Percentiles rank a stretch among this genome's conserved stretches.
These are phyloP conservation scores for Medakamo hakoo DNA, from an alignment of 139 green algal genomes.

Conservation along the genomic window DNA sequence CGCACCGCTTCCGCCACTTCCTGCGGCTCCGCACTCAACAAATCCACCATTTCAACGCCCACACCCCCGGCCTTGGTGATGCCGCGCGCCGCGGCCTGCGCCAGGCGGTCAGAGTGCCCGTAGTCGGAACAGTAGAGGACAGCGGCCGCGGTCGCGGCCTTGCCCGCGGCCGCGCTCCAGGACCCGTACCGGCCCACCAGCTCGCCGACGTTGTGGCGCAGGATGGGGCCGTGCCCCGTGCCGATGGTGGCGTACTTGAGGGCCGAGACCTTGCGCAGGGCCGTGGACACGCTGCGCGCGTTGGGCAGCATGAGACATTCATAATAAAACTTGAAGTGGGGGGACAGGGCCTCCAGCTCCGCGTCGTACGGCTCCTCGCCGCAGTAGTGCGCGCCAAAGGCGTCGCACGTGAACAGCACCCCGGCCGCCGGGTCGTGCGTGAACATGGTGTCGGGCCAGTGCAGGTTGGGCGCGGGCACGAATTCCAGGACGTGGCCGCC, in stretches of 20 bases:
- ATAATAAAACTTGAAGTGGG: slow-evolving; percentile 90
- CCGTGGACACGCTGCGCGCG: slow-evolving; percentile 72
- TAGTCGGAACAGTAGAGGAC: slow-evolving; percentile 88
- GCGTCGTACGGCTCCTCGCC: slow-evolving; percentile 57
- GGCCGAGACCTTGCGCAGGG: slow-evolving; percentile 68
- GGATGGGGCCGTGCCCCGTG: slow-evolving; percentile 75
- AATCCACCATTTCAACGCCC: slow-evolving; percentile 79
- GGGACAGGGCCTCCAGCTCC: slow-evolving; percentile 26
- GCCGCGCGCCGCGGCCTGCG: slow-evolving; percentile 77
- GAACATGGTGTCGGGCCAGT: slow-evolving; percentile 83
- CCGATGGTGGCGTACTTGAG: slow-evolving; percentile 61
- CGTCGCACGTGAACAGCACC: slow-evolving; percentile 94
- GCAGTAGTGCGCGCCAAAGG: slow-evolving; percentile 93
- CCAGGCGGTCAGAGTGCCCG: slow-evolving; percentile 78
- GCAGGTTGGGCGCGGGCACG: slow-evolving; percentile 91
- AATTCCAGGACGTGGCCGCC: slow-evolving; percentile 84
- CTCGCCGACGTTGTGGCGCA: slow-evolving; percentile 59
- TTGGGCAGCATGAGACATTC: slow-evolving; percentile 97
- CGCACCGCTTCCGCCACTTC: slow-evolving; percentile 63
- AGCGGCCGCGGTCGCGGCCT: slow-evolving; percentile 38
- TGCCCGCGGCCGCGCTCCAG: slow-evolving; percentile 60
- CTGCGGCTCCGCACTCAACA: slow-evolving; percentile 56
- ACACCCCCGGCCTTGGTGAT: slow-evolving; percentile 78
- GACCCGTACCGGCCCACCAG: slow-evolving; percentile 46
- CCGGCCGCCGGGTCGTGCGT: slow-evolving; percentile 66